Percentiles rank a stretch among this genome's conserved stretches.
phyloP scores from a whole-genome alignment of 345 rosid genomes.

The Iberis pinnata region DNA sequence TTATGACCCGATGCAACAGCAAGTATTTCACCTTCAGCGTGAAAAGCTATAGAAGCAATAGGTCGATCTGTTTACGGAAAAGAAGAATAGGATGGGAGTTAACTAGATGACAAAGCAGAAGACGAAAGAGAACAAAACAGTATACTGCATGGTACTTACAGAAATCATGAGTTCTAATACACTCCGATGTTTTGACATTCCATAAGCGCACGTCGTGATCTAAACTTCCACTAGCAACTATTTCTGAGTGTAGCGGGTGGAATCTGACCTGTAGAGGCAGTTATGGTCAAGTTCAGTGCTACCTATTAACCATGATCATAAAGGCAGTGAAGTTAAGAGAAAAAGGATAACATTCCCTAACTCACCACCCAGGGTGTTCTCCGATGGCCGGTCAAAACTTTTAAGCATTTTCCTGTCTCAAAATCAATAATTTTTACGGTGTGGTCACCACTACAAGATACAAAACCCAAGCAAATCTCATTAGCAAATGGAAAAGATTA shows the following conservation, averaged over 20 bases:
- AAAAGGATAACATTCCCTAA: conserved; percentile 13
- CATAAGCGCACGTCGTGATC: conserved; percentile 80
- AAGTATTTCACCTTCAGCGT: conserved; percentile 69
- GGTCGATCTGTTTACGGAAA: conserved; percentile 47
- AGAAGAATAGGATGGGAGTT: not conserved
- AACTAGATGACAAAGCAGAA: conserved; percentile 14
- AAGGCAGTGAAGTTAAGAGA: conserved; percentile 9
- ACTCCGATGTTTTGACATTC: conserved; percentile 67
- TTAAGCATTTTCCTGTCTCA: conserved; percentile 81
- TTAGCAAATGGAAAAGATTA: conserved; percentile 14
- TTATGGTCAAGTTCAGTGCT: not conserved
- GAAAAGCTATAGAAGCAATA: conserved; percentile 85
- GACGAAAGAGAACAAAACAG: conserved; percentile 3
- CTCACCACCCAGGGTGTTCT: conserved; percentile 99
- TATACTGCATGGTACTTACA: conserved; percentile 35
- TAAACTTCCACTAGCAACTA: conserved; percentile 87
- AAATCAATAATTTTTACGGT: conserved; percentile 92
- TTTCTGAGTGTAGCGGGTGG: conserved; percentile 63
- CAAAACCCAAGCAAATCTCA: conserved; percentile 10
- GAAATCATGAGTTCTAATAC: conserved; percentile 65
- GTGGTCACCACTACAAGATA: conserved; percentile 75
- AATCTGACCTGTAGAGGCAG: conserved; percentile 54
- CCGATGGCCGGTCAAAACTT: conserved; percentile 87
- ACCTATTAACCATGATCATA: conserved; percentile 11
- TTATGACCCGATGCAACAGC: conserved; percentile 89